Conservation (phyloP, 2,329 filamentous ascomycete species). For the Diaporthe velutina region DNA sequence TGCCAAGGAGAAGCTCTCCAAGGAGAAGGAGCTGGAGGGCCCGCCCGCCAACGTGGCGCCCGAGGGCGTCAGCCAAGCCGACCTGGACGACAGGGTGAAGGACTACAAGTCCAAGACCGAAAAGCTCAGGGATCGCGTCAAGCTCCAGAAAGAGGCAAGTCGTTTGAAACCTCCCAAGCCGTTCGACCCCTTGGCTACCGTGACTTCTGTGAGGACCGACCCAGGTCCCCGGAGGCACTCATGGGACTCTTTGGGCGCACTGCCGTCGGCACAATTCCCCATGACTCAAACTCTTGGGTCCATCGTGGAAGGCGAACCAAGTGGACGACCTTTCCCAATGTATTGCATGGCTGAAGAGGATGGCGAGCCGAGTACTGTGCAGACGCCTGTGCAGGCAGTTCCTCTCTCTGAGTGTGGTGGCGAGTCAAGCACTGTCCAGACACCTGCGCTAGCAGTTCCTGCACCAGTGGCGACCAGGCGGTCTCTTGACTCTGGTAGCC, state of each 20-base stretch:
- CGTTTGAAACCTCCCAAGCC: neutral
- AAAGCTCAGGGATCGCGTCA: slow-evolving; percentile 67
- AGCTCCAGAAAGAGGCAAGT: slow-evolving; percentile 72
- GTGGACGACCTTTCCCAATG: neutral
- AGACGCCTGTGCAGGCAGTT: neutral
- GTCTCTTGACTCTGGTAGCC: slow-evolving; percentile 13
- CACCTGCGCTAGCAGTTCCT: neutral
- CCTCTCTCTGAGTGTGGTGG: neutral
- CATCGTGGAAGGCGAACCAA: slow-evolving; percentile 17
- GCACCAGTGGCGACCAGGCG: slow-evolving; percentile 9
- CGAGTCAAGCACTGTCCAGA: neutral
- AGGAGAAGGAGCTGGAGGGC: slow-evolving; percentile 61
- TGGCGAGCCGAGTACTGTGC: slow-evolving; percentile 5
- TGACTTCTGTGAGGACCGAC: slow-evolving; percentile 17
- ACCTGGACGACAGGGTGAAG: slow-evolving; percentile 54
- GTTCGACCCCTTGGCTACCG: slow-evolving; percentile 20
- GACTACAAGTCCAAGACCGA: slow-evolving; percentile 65
- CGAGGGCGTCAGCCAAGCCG: slow-evolving; percentile 48
- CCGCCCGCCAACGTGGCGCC: slow-evolving; percentile 49
- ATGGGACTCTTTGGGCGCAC: neutral
- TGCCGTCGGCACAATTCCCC: neutral
- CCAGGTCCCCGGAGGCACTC: slow-evolving; percentile 2
- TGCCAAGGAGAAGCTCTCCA: slow-evolving; percentile 71
- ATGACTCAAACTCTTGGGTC: neutral
- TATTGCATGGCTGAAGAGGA: neutral